Conservation (phyloP, 768 basidiomycete genomes). For the Xanthoconium stramineum region DNA sequence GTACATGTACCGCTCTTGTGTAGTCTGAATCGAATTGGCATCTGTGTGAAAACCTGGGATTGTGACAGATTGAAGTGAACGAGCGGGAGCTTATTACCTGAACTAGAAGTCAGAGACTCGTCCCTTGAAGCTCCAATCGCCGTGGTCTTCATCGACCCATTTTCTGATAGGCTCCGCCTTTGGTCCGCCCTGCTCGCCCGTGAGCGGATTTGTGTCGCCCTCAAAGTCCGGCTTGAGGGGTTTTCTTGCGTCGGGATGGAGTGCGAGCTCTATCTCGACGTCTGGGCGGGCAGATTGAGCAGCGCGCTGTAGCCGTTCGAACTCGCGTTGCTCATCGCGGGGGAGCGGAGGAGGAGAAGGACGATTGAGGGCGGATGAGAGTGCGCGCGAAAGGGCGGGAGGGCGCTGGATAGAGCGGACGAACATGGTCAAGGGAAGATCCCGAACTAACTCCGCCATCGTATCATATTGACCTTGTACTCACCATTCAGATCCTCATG, state of each 20-base stretch:
- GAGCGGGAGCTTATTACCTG: background rate
- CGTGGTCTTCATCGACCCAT: constrained; percentile 50
- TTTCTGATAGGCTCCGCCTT: constrained; percentile 76
- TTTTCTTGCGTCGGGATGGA: constrained; percentile 68
- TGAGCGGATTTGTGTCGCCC: constrained; percentile 75
- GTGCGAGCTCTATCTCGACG: constrained; percentile 40
- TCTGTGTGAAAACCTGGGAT: background rate
- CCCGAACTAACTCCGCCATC: background rate
- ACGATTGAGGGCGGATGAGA: constrained; percentile 41
- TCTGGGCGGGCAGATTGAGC: constrained; percentile 41
- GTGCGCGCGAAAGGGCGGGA: constrained; percentile 7
- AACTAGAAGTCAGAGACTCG: constrained; percentile 79
- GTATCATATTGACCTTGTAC: too few relatives aligned
- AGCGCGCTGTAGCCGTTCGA: constrained; percentile 75
- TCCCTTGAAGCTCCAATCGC: constrained; percentile 92
- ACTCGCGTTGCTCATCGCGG: constrained; percentile 73
- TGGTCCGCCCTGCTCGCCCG: constrained; percentile 85
- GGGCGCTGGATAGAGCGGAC: background rate
- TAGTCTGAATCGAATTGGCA: background rate
- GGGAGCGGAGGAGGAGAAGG: constrained; percentile 79
- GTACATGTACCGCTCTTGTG: constrained; percentile 16
- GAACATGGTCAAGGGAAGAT: background rate
- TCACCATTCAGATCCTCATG: background rate
- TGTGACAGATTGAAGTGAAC: background rate
- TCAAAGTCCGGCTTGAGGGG: constrained; percentile 67